Base-by-base conservation (phyloP, 495 filamentous ascomycete genomes). In the Cairneyella variabilis region DNA sequence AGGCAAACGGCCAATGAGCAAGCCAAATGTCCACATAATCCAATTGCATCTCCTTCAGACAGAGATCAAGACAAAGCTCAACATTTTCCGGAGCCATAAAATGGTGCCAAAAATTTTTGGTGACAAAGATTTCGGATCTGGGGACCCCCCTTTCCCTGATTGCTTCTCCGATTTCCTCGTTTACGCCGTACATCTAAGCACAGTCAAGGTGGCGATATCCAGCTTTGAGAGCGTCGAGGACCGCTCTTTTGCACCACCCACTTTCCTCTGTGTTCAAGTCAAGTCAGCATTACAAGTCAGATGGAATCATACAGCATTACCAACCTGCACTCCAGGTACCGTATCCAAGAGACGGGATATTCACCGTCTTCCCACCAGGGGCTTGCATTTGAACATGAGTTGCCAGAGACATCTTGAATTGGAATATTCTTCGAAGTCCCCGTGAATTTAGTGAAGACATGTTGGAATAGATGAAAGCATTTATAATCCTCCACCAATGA, bases 21-120 rank as follows among this genome's bases (percentile, higher is more conserved):
- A 93, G 71, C 60, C 83, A 90, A 53, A 93, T 67, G 65, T 93
- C 90, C 9, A 93, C 74, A 68, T 93, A 95, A 45, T 85, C 82
- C 14, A 80, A 69, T 7, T 79, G 83, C 28, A 95, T 75, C 59
- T 74, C 76, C 70, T 83, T 80, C 48, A 92, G 77, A 6, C 83
- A 88, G 34, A 69, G 71, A 21, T 80, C 75, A 59, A 93, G 82
- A 44, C 82, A 88, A 64, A 89, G 81, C 37, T 81, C 65, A 9
- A 86, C 83, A 34, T 73, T 68, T 60, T 69, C 71, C 14, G 68
- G 70, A 65, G 86, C 79, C 73, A 90, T 86, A 81, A 82, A 89
- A 45, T 83, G 71, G 76, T 92, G 92, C 71, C 89, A 82, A 46
- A 93, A 79, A 77, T 95, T 96, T 57, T 89, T 93, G 38, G 90